Base-by-base conservation (phyloP, 805 yeast genomes). In the Zygoascus biomembranicola region DNA sequence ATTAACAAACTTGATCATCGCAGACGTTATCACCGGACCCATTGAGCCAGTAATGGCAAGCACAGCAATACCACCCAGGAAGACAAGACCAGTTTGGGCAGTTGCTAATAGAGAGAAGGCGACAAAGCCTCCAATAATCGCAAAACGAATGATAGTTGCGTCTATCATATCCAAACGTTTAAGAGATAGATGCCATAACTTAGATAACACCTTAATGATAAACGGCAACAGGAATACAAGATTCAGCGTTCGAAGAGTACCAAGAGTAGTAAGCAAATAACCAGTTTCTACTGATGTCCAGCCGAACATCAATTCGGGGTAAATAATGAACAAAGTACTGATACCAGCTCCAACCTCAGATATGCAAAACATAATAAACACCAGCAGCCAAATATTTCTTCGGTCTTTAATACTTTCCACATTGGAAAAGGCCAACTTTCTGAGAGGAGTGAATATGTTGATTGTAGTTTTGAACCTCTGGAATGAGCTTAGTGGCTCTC, bases 281-380 rank as follows among this genome's bases (percentile, higher is more conserved):
- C 70, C 70, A 9, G 62, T 63, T 52, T 66, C 68, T 6, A 63
- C 61, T 11, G 66, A 55, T 2, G 66, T 61, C 70, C 69, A 67
- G 19, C 60, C 57, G 54, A 66, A 67, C 48, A 55, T 47, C 48
- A 59, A 49, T 48, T 65, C 66, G 1, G 65, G 59, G 50, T 61
- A 66, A 8, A 66, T 52, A n/a, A 65, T 32, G 19, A 66, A 52
- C 28, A 65, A 18, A n/a, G 57, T 52, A n/a, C 44, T 48, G 23
- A 59, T 20, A 5, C 57, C 56, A 16, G 54, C 20, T n/a, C 41
- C 54, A 16, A 60, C 32, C 50, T 54, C 61, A 20, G 50, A 42
- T 35, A 55, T 39, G 16, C 54, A 11, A 8, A 59, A 49, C 13
- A 51, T 50, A 20, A 55, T 20, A 8, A 47, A 44, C 32, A 56